Evolutionary conservation across 345 rosid species (phyloP).

Genomic region (Euphorbia pulcherrima): DNA sequence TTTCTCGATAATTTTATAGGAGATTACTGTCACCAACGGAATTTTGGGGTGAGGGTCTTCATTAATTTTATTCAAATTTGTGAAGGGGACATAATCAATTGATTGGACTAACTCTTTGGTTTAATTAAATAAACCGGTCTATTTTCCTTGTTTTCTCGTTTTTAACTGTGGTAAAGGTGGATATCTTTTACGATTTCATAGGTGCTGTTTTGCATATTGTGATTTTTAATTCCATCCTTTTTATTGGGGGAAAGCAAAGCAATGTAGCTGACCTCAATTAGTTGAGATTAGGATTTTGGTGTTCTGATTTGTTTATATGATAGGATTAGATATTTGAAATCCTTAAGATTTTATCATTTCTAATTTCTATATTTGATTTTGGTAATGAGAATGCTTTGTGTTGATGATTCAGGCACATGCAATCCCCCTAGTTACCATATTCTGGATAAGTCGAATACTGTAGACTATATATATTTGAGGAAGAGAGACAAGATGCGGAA

Average conservation of each 20-base stretch:
- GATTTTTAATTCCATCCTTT: neutral
- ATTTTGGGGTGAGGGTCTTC: slow-evolving; percentile 4
- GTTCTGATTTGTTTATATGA: neutral
- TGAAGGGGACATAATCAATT: no score
- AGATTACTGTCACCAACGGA: slow-evolving; percentile 1
- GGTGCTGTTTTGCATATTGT: neutral
- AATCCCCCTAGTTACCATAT: slow-evolving; percentile 48
- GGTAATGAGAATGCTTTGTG: neutral
- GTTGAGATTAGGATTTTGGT: neutral
- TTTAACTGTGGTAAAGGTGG: no score
- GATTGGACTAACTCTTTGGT: no score
- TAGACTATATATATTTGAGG: slow-evolving; percentile 48
- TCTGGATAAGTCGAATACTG: slow-evolving; percentile 44
- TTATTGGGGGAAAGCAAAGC: neutral
- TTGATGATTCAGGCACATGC: slow-evolving; percentile 48
- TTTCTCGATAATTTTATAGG: slow-evolving; percentile 15
- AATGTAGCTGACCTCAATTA: no score
- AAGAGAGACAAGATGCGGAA: slow-evolving; percentile 81
- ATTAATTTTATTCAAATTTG: neutral
- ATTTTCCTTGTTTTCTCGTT: no score
- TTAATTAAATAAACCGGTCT: neutral
- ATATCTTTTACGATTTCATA: no score
- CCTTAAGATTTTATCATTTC: neutral
- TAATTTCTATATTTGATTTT: neutral
- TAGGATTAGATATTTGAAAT: neutral